These are phyloP conservation scores for Paraphaeosphaeria sporulosa DNA, from an alignment of 2,329 filamentous ascomycete genomes.

Conservation along the genomic window DNA sequence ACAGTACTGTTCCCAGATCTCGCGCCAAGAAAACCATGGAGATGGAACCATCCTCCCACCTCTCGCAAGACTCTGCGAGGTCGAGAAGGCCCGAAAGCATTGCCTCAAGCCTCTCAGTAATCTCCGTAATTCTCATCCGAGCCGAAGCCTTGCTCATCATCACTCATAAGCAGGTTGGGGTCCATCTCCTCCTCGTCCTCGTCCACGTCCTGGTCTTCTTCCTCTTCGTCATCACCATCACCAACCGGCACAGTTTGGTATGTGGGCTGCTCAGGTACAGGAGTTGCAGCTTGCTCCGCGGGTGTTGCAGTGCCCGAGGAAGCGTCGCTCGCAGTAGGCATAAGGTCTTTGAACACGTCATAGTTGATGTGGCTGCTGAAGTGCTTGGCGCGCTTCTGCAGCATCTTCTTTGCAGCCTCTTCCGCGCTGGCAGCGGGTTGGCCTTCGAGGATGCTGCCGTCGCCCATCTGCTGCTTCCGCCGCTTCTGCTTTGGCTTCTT, in stretches of 20 bases:
- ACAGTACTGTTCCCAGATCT: not conserved
- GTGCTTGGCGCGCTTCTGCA: conserved; percentile 53
- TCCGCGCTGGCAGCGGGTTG: conserved; percentile 53
- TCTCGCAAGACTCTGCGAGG: not conserved
- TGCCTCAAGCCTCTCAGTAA: conserved; percentile 13
- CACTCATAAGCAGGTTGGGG: conserved; percentile 40
- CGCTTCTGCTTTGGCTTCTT: conserved; percentile 58
- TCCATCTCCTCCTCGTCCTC: conserved; percentile 51
- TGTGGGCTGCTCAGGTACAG: conserved; percentile 12
- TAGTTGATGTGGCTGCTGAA: conserved; percentile 58
- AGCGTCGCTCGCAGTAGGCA: conserved; percentile 28
- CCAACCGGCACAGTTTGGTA: conserved; percentile 26
- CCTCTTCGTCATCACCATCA: conserved; percentile 40
- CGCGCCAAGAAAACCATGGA: not conserved
- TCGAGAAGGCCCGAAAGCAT: not conserved
- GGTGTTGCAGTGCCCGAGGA: conserved; percentile 29
- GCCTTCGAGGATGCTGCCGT: conserved; percentile 53
- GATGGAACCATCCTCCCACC: not conserved
- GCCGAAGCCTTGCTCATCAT: conserved; percentile 52
- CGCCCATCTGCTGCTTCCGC: conserved; percentile 48
- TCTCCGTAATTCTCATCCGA: conserved; percentile 47
- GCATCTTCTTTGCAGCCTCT: conserved; percentile 55
- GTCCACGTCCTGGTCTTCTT: conserved; percentile 47
- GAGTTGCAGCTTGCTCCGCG: conserved; percentile 28
- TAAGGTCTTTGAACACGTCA: conserved; percentile 53